Percentiles rank a stretch among this genome's conserved stretches.
Evolutionary conservation across 495 filamentous ascomycete genomes (phyloP).

Genomic region (Astrocystis sublimbata): DNA sequence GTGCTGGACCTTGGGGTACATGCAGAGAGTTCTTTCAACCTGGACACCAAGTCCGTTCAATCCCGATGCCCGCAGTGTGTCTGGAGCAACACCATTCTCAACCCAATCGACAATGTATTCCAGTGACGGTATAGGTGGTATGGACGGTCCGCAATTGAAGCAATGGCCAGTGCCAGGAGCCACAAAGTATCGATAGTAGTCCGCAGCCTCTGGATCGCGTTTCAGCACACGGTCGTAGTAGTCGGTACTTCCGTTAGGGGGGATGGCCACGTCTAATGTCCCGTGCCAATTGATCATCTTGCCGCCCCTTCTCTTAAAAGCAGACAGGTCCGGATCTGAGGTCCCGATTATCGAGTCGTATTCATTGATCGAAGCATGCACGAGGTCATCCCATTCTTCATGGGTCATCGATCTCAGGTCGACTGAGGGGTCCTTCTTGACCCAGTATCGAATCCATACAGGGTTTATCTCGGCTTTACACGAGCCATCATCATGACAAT

Average conservation of each 20-base stretch:
- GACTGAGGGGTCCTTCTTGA: constrained; percentile 17
- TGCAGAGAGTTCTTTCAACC: constrained; percentile 19
- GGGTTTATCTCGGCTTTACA: constrained; percentile 15
- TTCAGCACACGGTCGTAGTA: constrained; percentile 37
- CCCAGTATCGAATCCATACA: constrained; percentile 25
- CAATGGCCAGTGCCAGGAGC: constrained; percentile 38
- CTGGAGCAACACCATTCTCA: constrained; percentile 38
- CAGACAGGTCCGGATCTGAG: constrained; percentile 40
- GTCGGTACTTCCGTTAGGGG: constrained; percentile 27
- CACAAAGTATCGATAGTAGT: constrained; percentile 37
- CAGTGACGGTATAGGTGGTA: constrained; percentile 26
- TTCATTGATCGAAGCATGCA: constrained; percentile 15
- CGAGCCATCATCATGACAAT: constrained; percentile 5
- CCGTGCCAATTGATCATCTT: constrained; percentile 51
- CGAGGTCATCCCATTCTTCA: constrained; percentile 4
- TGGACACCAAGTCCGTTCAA: constrained; percentile 9
- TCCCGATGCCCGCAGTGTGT: constrained; percentile 27
- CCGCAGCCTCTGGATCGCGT: constrained; percentile 20
- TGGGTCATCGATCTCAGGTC: constrained; percentile 9
- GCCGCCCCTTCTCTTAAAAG: constrained; percentile 33
- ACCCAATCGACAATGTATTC: constrained; percentile 42
- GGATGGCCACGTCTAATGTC: constrained; percentile 23
- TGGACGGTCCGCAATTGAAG: constrained; percentile 20
- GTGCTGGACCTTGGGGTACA: constrained; percentile 18
- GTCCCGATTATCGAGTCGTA: constrained; percentile 39